These are phyloP conservation scores for Schwanniomyces pseudopolymorphus DNA, from an alignment of 805 yeast species.

Conservation along the genomic window DNA sequence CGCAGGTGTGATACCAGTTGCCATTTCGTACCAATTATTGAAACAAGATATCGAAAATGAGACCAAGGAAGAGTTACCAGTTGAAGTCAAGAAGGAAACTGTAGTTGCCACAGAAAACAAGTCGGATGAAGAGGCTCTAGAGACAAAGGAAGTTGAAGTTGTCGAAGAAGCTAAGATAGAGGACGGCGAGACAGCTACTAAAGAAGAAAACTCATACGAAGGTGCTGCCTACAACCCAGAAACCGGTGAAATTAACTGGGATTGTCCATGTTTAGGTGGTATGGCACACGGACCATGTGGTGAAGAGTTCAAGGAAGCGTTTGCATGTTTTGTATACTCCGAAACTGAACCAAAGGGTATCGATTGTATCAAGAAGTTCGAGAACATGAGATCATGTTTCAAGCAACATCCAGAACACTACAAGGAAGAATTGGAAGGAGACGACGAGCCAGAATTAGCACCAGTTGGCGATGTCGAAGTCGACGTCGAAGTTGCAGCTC, in stretches of 20 bases:
- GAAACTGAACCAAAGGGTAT: constrained; percentile 94
- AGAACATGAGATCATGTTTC: constrained; percentile 92
- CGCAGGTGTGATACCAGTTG: constrained; percentile 13
- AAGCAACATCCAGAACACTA: constrained; percentile 89
- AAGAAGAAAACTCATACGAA: constrained; percentile 27
- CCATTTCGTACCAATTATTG: constrained; percentile 8
- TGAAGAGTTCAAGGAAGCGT: constrained; percentile 59
- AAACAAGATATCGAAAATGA: constrained; percentile 9
- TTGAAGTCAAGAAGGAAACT: neutral
- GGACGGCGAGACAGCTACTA: constrained; percentile 4
- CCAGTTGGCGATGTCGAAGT: constrained; percentile 3
- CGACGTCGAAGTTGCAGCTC: constrained; percentile 3
- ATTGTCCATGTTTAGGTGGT: constrained; percentile 98
- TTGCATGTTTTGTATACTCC: constrained; percentile 91
- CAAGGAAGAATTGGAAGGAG: constrained; percentile 86
- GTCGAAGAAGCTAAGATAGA: neutral
- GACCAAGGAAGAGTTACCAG: constrained; percentile 4
- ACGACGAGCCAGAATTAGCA: constrained; percentile 33
- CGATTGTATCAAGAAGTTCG: constrained; percentile 89
- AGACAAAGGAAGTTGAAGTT: constrained; percentile 6
- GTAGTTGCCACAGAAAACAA: neutral
- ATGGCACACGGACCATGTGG: constrained; percentile 99
- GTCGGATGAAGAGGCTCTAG: neutral
- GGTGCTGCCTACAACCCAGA: constrained; percentile 88
- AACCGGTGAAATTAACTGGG: constrained; percentile 99